phyloP scores from a whole-genome alignment of 345 rosid genomes.

The Populus tremula region DNA sequence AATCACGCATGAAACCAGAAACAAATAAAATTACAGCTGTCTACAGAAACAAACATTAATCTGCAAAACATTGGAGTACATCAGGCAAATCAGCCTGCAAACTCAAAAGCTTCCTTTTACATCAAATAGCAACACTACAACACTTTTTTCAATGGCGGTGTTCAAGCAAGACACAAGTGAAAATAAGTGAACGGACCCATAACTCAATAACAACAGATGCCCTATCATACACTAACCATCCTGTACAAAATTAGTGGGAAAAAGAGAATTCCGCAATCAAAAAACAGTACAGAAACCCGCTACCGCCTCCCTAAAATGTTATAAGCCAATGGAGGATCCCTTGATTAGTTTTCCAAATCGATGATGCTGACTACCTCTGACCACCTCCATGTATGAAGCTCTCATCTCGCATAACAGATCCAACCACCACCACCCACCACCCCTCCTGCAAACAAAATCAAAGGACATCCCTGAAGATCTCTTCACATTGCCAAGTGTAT shows the following conservation, averaged over 20 bases:
- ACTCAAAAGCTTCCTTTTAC: no score
- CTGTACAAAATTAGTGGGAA: not conserved
- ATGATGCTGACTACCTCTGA: not conserved
- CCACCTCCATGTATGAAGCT: not conserved
- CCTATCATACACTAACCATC: not conserved
- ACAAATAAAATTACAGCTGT: no score
- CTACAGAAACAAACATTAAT: no score
- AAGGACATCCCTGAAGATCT: not conserved
- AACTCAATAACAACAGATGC: not conserved
- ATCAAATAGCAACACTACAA: no score
- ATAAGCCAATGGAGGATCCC: not conserved
- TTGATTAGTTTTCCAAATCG: not conserved
- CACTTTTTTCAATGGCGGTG: no score
- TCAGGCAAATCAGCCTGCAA: no score
- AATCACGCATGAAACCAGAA: no score
- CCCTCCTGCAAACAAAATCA: not conserved
- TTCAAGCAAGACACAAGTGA: no score
- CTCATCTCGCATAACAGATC: not conserved
- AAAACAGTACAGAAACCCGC: not conserved
- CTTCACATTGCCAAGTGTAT: slow-evolving; percentile 1
- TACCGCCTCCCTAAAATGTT: not conserved
- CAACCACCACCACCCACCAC: not conserved
- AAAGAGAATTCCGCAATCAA: not conserved
- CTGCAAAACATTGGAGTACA: no score
- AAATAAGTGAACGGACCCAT: not conserved